Evolutionary conservation across 2,329 filamentous ascomycete species (phyloP).

Genomic region (Botrytis squamosa): DNA sequence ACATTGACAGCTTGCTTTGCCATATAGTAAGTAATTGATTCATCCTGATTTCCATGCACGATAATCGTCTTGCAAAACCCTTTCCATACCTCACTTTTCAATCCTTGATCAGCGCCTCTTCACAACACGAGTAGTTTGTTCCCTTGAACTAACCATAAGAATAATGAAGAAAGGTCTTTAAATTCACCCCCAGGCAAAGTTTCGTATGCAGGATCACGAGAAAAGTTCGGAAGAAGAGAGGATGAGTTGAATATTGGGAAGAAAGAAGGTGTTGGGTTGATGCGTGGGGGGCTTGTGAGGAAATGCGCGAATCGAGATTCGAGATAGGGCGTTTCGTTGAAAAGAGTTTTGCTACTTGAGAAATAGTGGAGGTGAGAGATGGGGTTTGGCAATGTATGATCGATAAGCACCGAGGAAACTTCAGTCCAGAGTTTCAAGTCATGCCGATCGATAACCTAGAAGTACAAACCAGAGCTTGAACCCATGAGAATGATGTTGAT

Average conservation of each 20-base stretch:
- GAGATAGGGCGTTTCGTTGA: neutral
- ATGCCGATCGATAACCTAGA: neutral
- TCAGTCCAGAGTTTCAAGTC: neutral
- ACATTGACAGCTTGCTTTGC: neutral
- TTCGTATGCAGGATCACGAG: neutral
- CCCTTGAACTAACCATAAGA: neutral
- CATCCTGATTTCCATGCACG: neutral
- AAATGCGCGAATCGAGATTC: neutral
- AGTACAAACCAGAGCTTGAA: neutral
- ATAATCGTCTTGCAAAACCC: neutral
- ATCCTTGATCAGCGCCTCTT: neutral
- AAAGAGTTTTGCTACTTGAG: neutral
- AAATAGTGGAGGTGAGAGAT: neutral
- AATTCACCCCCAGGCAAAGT: neutral
- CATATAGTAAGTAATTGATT: slow-evolving; percentile 1
- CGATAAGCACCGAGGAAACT: neutral
- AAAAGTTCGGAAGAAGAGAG: slow-evolving; percentile 1
- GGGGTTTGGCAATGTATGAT: neutral
- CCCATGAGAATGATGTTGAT: neutral
- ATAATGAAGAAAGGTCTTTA: neutral
- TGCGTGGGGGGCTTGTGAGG: neutral
- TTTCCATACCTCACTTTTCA: neutral
- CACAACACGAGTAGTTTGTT: neutral
- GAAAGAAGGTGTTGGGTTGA: neutral
- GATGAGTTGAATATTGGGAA: neutral